Evolutionary conservation across 495 filamentous ascomycete genomes (phyloP), one percentile per base, ranked within the genome.

Genomic region (Tuber umbilicatum): DNA sequence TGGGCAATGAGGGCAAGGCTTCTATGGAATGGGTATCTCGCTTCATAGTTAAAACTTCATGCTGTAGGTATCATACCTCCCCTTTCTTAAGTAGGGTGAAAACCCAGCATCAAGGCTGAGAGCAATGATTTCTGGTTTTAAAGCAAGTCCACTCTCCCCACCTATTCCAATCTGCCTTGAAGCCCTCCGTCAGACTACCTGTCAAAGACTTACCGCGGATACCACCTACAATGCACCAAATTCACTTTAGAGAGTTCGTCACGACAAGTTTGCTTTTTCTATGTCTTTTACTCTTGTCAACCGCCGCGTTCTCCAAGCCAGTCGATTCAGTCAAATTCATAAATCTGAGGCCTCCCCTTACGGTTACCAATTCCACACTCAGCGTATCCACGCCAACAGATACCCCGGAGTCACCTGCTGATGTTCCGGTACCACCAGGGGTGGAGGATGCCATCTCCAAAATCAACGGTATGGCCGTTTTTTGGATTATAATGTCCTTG

Each of bases 401-500:
- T 16, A 0, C n/a, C 4, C n/a, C n/a, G 31, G 27, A 60, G 12
- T n/a, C 12, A 16, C 50, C 50, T 16, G 12, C n/a, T 4, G 3
- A 60, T 60, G 27, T 31, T 31, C 50, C 12, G 1, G 12, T 60
- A 5, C 10, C 12, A 60, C 5, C 50, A 27, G 31, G 16, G 5
- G 27, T 21, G 2, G n/a, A 16, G n/a, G 50, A 14, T 16, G 2
- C 50, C n/a, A 5, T n/a, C 50, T 31, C 50, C 12, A 5, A 12
- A 31, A 35, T 75, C 21, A 69, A 37, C 37, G 37, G 41, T 17
- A 69, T 12, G n/a, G 37, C 60, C n/a, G 69, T 75, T 27, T 40
- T 75, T 39, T 75, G 71, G 23, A 3, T 68, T 4, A 27, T 75
- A 7, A 42, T 74, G 14, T 31, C 41, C 2, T 43, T 75, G 1